Base-by-base conservation (phyloP, 495 filamentous ascomycete genomes). In the Penicillium mononematosum region DNA sequence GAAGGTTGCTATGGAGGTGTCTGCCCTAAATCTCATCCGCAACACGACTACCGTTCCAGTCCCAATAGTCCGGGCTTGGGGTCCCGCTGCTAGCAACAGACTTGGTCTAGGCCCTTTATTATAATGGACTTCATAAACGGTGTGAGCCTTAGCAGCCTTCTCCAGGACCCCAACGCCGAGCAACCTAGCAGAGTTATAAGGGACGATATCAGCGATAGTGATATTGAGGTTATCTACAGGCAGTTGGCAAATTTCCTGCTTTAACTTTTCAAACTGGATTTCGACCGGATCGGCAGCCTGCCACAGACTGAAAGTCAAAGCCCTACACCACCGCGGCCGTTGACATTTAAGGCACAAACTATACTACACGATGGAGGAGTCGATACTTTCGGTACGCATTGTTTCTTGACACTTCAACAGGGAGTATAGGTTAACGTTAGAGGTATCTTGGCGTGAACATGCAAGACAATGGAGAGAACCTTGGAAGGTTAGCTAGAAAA, bases 121-220 rank as follows among this genome's bases (percentile, higher is more conserved):
- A 71, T 79, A 29, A 77, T 78, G 73, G 74, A 77, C 49, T 78
- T 70, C 31, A 66, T 78, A 56, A 51, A 77, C 16, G 74, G 77
- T 12, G 61, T 66, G 41, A 61, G 61, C 53, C 67, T 72, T 50
- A 57, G 43, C n/a, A 50, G 58, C 4, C 43, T 65, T 59, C 53
- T 72, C 3, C 20, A 31, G 19, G 61, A 68, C 17, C 53, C 58
- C 20, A n/a, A n/a, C n/a, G 25, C 45, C 16, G 27, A 48, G 16
- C 1, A 11, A 6, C 27, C 45, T 9, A 49, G 50, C 22, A 64
- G 68, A 55, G 36, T 71, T 0, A 65, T 67, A 11, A 61, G 53
- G 45, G 58, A 59, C 36, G 60, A 69, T 14, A 67, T 66, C 43
- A 42, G 25, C n/a, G 55, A 64, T 42, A 19, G 9, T n/a, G 54